Evolutionary conservation across 768 basidiomycete genomes (phyloP).

Genomic region (Tricholomella constricta): DNA sequence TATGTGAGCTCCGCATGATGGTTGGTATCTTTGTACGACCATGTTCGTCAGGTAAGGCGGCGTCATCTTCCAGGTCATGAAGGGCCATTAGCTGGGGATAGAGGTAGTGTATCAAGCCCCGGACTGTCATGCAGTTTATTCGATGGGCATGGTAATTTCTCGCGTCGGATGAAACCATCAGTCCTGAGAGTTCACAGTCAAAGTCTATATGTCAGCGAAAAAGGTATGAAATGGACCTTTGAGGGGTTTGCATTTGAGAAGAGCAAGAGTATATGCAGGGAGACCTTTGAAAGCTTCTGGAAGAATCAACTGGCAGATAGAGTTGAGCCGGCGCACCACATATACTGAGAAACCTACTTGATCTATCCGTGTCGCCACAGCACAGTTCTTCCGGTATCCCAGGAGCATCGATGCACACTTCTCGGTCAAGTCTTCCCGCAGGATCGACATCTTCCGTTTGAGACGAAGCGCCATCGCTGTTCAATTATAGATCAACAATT

Average conservation of each 20-base stretch:
- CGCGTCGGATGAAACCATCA: slow-evolving; percentile 91
- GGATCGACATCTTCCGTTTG: slow-evolving; percentile 63
- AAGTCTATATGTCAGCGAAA: not conserved
- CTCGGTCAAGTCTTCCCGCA: slow-evolving; percentile 85
- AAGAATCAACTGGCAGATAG: slow-evolving; percentile 72
- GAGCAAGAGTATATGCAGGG: slow-evolving; percentile 76
- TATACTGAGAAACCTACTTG: slow-evolving; percentile 56
- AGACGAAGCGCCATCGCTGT: slow-evolving; percentile 73
- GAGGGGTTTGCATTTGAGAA: slow-evolving; percentile 89
- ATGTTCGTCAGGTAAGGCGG: slow-evolving; percentile 67
- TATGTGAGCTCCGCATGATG: slow-evolving; percentile 79
- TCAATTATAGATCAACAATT: slow-evolving; percentile 2
- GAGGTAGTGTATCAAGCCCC: slow-evolving; percentile 71
- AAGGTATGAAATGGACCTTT: slow-evolving; percentile 61
- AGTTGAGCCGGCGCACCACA: not conserved
- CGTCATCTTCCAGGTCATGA: slow-evolving; percentile 75
- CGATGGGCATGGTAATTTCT: slow-evolving; percentile 84
- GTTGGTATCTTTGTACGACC: slow-evolving; percentile 69
- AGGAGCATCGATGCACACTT: slow-evolving; percentile 78
- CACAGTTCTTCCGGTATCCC: slow-evolving; percentile 89
- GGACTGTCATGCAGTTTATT: slow-evolving; percentile 69
- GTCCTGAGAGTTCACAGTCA: slow-evolving; percentile 46
- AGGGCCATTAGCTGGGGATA: slow-evolving; percentile 89
- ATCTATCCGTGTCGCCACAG: slow-evolving; percentile 69
- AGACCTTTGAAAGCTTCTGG: slow-evolving; percentile 91